Evolutionary conservation across 2,329 filamentous ascomycete genomes (phyloP).

Genomic region (Akanthomyces lecanii): DNA sequence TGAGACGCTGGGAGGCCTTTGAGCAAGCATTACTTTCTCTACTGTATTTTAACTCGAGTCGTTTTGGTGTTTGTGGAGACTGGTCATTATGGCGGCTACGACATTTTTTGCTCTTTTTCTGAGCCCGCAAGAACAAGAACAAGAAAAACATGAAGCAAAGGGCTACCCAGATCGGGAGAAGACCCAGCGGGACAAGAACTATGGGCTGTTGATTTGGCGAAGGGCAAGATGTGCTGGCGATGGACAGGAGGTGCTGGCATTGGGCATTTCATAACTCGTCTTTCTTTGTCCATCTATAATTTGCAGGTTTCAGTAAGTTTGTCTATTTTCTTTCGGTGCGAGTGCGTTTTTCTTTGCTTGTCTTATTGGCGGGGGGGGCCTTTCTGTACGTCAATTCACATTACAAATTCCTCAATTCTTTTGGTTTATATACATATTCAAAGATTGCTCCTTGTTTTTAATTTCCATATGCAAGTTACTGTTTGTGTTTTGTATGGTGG

Average conservation of each 20-base stretch:
- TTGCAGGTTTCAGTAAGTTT: conserved; percentile 5
- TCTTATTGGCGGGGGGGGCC: not conserved
- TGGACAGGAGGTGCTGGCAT: conserved; percentile 1
- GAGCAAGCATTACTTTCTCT: conserved; percentile 12
- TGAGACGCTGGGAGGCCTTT: not conserved
- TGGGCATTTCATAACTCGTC: conserved; percentile 14
- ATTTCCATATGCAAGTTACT: not conserved
- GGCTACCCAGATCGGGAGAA: not conserved
- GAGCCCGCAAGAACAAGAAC: not conserved
- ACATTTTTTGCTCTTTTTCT: not conserved
- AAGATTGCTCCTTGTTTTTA: conserved; percentile 7
- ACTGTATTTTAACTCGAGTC: conserved; percentile 23
- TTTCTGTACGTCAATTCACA: not conserved
- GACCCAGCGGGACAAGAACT: not conserved
- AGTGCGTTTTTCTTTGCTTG: not conserved
- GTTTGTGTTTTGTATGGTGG: not conserved
- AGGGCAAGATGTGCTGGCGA: not conserved
- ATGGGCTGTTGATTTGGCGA: not conserved
- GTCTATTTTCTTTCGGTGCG: not conserved
- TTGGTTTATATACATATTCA: conserved; percentile 9
- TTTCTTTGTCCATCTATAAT: not conserved
- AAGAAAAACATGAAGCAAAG: not conserved
- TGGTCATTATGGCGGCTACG: conserved; percentile 11
- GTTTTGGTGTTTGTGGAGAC: conserved; percentile 18
- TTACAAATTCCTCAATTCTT: conserved; percentile 4